Base-by-base conservation (phyloP, 768 basidiomycete species). In the Crassisporium funariophilum region DNA sequence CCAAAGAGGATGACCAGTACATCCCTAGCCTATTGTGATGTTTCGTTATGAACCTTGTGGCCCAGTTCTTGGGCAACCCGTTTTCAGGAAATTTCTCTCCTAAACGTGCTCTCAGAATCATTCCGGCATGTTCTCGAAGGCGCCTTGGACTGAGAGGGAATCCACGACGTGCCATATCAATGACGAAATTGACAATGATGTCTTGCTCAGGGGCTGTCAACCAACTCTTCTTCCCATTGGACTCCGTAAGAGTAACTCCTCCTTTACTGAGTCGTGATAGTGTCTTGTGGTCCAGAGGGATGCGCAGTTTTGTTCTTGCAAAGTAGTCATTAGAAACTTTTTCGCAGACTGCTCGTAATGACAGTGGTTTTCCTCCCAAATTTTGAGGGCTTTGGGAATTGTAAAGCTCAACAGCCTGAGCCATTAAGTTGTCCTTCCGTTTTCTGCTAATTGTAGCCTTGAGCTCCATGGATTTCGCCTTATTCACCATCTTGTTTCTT, bases 1-100 rank as follows among this genome's bases (percentile, higher is more conserved):
- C 72, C 0, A 76, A 61, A 15, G 66, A 47, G 17, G 48, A 44
- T 13, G 66, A 55, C 60, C 66, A 66, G 29, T 56, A 67, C n/a
- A 44, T 45, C n/a, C 57, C 46, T 5, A 76, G 44, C 4, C 42
- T 23, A 15, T 66, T 46, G 2, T 41, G 37, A 46, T 76, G 61
- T 43, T 60, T 57, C 41, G 55, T 44, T 10, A 57, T 16, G 50
- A 72, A 73, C 5, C 57, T 50, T 15, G 50, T n/a, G 3, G 67
- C 66, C 72, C 71, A 75, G 12, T 69, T 60, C 19, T 60, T 58
- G 1, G 73, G 70, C 27, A 74, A 62, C 25, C 70, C 66, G 7
- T 19, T 20, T 9, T 38, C 36, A 5, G 62, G 69, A 42, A 70
- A 73, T 25, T 45, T 24, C 27, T 55, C 42, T 7, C 68, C 66